Evolutionary conservation across 768 basidiomycete species (phyloP).

Genomic region (Pulveroboletus sp.): DNA sequence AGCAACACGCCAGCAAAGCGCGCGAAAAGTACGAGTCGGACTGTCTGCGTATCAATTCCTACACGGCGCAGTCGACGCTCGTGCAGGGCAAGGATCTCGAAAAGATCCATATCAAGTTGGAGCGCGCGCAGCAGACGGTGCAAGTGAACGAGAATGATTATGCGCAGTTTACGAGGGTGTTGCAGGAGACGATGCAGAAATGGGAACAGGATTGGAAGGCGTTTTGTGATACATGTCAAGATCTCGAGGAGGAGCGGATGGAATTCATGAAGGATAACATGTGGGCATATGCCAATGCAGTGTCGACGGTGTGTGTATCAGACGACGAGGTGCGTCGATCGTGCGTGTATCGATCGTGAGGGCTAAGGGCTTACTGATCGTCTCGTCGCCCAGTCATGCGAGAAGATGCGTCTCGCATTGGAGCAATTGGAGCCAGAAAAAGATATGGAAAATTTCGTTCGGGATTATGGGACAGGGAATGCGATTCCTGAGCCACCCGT

Average conservation of each 20-base stretch:
- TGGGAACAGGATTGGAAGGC: slow-evolving; percentile 95
- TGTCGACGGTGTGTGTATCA: slow-evolving; percentile 91
- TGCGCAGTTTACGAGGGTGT: slow-evolving; percentile 72
- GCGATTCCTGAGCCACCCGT: slow-evolving; percentile 83
- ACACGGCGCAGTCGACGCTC: slow-evolving; percentile 85
- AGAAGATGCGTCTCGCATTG: slow-evolving; percentile 77
- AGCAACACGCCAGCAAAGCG: slow-evolving; percentile 80
- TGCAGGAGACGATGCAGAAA: slow-evolving; percentile 72
- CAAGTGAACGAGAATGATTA: slow-evolving; percentile 90
- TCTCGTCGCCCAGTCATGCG: slow-evolving; percentile 66
- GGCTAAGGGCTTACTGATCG: neutral
- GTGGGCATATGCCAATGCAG: slow-evolving; percentile 94
- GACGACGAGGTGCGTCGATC: slow-evolving; percentile 79
- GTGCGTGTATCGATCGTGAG: neutral
- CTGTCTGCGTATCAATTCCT: slow-evolving; percentile 89
- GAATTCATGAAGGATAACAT: slow-evolving; percentile 93
- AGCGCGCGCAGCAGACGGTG: slow-evolving; percentile 85
- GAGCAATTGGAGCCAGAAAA: slow-evolving; percentile 85
- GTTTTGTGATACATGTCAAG: slow-evolving; percentile 94
- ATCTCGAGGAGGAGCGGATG: slow-evolving; percentile 91
- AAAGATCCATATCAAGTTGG: slow-evolving; percentile 80
- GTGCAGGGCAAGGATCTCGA: slow-evolving; percentile 93
- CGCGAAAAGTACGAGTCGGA: slow-evolving; percentile 92
- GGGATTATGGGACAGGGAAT: slow-evolving; percentile 82
- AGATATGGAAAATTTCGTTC: slow-evolving; percentile 88